phyloP scores from a whole-genome alignment of 108 stramenopile species.

The Heterococcus sp. region DNA sequence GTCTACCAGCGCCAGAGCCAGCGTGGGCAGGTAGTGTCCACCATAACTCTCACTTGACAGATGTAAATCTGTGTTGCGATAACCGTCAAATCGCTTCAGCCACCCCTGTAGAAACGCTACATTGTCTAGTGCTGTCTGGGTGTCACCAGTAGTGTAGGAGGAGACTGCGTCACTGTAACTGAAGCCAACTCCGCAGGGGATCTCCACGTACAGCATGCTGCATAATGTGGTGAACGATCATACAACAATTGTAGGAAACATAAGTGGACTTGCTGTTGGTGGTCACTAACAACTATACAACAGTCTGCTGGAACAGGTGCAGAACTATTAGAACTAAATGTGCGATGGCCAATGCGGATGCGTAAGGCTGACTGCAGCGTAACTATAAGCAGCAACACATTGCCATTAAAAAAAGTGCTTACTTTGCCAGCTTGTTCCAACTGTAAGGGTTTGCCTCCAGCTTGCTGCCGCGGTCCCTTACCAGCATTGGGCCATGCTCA shows the following conservation, averaged over 20 bases:
- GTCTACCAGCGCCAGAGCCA: conserved; percentile 45
- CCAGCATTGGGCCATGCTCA: conserved; percentile 55
- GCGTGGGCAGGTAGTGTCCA: conserved; percentile 92
- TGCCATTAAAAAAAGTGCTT: too few relatives aligned
- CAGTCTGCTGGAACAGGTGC: too few relatives aligned
- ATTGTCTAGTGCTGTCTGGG: conserved; percentile 33
- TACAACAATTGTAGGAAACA: too few relatives aligned
- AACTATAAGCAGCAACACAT: too few relatives aligned
- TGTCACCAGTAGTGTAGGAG: conserved; percentile 9
- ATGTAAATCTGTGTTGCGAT: conserved; percentile 59
- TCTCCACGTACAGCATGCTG: conserved; percentile 88
- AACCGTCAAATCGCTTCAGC: conserved; percentile 51
- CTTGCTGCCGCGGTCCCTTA: conserved; percentile 19
- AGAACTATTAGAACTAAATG: too few relatives aligned
- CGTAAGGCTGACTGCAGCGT: too few relatives aligned
- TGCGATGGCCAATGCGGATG: too few relatives aligned
- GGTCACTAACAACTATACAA: too few relatives aligned
- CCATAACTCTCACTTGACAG: conserved; percentile 73
- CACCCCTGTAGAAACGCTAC: conserved; percentile 20
- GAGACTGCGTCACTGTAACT: conserved; percentile 71
- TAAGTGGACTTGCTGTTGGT: too few relatives aligned
- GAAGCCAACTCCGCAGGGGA: conserved; percentile 94
- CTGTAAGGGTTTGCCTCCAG: conserved; percentile 52
- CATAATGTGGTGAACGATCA: too few relatives aligned
- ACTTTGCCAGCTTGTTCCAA: conserved; percentile 62